These are phyloP conservation scores for Syzygium grande DNA, from an alignment of 345 rosid species.

Conservation along the genomic window DNA sequence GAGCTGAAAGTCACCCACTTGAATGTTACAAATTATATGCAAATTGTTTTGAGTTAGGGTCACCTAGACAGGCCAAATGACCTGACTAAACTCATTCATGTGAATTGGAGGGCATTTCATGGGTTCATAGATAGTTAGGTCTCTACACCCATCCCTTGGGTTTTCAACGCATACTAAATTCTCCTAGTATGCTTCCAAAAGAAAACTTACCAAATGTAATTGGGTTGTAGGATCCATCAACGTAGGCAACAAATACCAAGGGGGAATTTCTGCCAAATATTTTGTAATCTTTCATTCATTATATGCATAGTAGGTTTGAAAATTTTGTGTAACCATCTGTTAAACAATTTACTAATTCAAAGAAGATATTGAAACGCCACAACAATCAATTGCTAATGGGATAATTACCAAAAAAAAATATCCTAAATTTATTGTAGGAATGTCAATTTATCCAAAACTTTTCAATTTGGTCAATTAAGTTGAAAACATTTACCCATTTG, in stretches of 20 bases:
- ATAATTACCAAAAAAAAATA: not conserved
- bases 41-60: not conserved
- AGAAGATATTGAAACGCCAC: not conserved
- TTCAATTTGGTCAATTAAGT: not conserved
- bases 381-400: not conserved
- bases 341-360: not conserved
- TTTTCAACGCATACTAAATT: not conserved
- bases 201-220: rapidly evolving
- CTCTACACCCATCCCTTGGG: not conserved
- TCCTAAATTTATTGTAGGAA: too few species aligned
- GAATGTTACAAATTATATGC: not conserved
- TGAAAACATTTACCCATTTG: not conserved
- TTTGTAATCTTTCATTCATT: not conserved
- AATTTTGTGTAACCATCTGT: not conserved
- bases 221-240: not conserved
- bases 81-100: not conserved
- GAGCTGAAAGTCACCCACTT: not conserved
- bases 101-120: not conserved
- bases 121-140: not conserved
- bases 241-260: not conserved
- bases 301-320: not conserved
- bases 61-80: not conserved
- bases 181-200: not conserved
- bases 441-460: not conserved
- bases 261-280: not conserved